Conservation (phyloP, 1,284 basidiomycete genomes). For the Ustilago trichophora region DNA sequence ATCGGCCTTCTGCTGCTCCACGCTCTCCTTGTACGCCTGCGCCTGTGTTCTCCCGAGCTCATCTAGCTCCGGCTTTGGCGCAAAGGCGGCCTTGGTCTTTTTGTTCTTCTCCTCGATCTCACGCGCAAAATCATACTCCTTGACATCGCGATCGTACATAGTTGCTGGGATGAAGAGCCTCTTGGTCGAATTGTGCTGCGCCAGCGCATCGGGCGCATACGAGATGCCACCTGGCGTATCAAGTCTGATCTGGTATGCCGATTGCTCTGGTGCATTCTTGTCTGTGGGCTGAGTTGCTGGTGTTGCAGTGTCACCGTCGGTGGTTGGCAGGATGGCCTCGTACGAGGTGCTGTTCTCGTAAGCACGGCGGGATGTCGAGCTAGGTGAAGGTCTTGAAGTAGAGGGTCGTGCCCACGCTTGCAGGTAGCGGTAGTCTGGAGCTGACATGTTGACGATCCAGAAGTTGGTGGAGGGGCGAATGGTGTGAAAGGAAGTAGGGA, state of each 20-base stretch:
- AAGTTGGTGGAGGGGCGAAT: neutral
- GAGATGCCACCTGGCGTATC: conserved; percentile 61
- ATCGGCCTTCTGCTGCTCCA: conserved; percentile 5
- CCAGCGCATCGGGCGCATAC: conserved; percentile 56
- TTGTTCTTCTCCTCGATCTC: conserved; percentile 39
- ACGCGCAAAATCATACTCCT: conserved; percentile 43
- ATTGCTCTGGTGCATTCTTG: conserved; percentile 14
- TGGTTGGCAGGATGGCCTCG: conserved; percentile 37
- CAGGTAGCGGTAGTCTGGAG: conserved; percentile 52
- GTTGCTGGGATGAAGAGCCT: conserved; percentile 55
- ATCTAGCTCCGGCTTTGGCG: conserved; percentile 12
- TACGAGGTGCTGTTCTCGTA: conserved; percentile 21
- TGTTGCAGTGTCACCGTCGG: conserved; percentile 16
- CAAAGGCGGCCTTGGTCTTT: neutral
- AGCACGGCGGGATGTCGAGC: conserved; percentile 7
- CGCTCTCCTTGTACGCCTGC: conserved; percentile 38
- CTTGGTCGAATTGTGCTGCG: conserved; percentile 57
- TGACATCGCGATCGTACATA: conserved; percentile 22
- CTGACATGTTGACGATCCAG: conserved; percentile 6
- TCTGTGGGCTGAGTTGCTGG: conserved; percentile 3
- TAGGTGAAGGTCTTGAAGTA: conserved; percentile 13
- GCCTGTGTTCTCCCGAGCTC: conserved; percentile 25
- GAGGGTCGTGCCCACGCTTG: conserved; percentile 49
- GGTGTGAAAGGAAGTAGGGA: neutral
- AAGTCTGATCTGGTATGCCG: conserved; percentile 53